Evolutionary conservation across 805 yeast species (phyloP).

Genomic region (Cyberlindnera suaveolens): DNA sequence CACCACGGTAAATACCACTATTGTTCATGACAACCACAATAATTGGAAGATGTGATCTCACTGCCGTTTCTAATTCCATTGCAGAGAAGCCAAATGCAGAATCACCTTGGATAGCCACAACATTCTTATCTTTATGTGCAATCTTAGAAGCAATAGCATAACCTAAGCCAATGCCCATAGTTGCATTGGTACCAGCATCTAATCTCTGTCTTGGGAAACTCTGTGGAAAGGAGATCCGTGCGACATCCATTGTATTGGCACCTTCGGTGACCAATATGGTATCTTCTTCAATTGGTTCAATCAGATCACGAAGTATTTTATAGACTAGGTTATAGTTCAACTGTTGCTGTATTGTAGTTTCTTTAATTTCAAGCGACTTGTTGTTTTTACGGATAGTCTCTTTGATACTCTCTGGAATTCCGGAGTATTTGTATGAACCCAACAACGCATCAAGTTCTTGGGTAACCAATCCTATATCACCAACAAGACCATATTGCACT

Average conservation of each 20-base stretch:
- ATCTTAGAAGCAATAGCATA: slow-evolving; percentile 60
- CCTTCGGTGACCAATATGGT: slow-evolving; percentile 56
- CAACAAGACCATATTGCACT: slow-evolving; percentile 40
- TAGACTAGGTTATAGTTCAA: slow-evolving; percentile 51
- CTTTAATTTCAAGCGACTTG: slow-evolving; percentile 29
- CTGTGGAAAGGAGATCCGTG: slow-evolving; percentile 55
- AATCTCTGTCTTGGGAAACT: slow-evolving; percentile 45
- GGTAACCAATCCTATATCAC: slow-evolving; percentile 44
- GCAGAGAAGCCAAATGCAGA: slow-evolving; percentile 76
- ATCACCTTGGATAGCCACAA: slow-evolving; percentile 65
- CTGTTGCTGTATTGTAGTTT: slow-evolving; percentile 15
- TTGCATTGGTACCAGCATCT: slow-evolving; percentile 73
- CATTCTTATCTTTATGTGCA: slow-evolving; percentile 36
- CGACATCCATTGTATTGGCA: slow-evolving; percentile 73
- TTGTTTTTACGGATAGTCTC: slow-evolving; percentile 27
- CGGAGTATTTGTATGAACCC: slow-evolving; percentile 27
- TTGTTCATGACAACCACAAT: slow-evolving; percentile 65
- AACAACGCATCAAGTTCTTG: slow-evolving; percentile 27
- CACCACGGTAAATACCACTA: slow-evolving; percentile 68
- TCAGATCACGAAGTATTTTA: slow-evolving; percentile 36
- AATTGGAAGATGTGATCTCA: slow-evolving; percentile 46
- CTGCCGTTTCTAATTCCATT: slow-evolving; percentile 67
- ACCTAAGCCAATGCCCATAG: slow-evolving; percentile 73
- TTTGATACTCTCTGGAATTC: slow-evolving; percentile 22
- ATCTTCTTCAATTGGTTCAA: slow-evolving; percentile 26